Conservation (phyloP, 495 filamentous ascomycete genomes). For the Penicillium bovifimosum region DNA sequence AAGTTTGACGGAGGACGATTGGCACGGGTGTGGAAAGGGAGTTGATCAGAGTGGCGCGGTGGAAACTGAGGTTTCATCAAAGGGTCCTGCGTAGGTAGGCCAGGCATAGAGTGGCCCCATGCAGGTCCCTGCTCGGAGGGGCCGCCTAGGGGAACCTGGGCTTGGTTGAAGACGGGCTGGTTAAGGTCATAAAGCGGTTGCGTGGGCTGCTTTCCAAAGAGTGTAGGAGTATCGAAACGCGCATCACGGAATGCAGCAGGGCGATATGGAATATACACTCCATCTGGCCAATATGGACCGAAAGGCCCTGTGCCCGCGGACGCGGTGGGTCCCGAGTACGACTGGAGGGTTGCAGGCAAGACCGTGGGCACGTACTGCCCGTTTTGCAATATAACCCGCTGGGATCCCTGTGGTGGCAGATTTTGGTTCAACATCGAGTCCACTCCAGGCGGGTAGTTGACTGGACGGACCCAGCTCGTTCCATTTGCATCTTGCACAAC, state of each 20-base stretch:
- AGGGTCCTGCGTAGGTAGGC: constrained; percentile 22
- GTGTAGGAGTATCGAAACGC: constrained; percentile 34
- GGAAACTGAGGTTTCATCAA: constrained; percentile 37
- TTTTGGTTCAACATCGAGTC: constrained; percentile 50
- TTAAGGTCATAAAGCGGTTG: constrained; percentile 27
- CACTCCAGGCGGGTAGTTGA: constrained; percentile 39
- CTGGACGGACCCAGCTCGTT: constrained; percentile 41
- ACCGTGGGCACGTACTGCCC: constrained; percentile 58
- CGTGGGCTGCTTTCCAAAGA: constrained; percentile 17
- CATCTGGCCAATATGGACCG: constrained; percentile 76
- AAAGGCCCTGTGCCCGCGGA: constrained; percentile 67
- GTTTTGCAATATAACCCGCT: constrained; percentile 39
- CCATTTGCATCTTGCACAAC: constrained; percentile 32
- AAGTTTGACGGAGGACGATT: constrained; percentile 11
- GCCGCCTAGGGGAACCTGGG: constrained; percentile 20
- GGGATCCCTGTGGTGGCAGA: constrained; percentile 34
- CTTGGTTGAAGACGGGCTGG: constrained; percentile 25
- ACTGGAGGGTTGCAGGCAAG: constrained; percentile 66
- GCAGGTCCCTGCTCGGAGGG: constrained; percentile 22
- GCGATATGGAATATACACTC: constrained; percentile 67
- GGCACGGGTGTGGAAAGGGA: constrained; percentile 36
- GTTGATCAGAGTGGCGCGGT: constrained; percentile 39
- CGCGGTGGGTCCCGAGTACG: constrained; percentile 63
- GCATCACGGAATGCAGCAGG: constrained; percentile 60
- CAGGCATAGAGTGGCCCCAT: constrained; percentile 31